phyloP scores from a whole-genome alignment of 2,329 filamentous ascomycete species.

The Aspergillus pseudotamarii region DNA sequence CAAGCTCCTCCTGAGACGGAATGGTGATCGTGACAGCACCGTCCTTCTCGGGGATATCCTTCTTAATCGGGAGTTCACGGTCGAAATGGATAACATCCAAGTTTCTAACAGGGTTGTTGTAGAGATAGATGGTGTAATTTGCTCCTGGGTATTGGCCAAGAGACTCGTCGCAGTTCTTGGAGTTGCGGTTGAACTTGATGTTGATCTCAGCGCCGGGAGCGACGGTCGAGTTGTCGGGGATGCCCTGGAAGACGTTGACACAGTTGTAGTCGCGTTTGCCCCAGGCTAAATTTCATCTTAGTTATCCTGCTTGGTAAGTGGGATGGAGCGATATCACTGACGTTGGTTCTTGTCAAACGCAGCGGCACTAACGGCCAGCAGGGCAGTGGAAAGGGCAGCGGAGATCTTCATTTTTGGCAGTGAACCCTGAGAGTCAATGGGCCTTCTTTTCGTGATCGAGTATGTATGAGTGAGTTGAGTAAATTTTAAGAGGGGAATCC shows the following conservation, averaged over 20 bases:
- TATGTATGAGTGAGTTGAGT: background rate
- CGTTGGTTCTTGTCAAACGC: constrained; percentile 37
- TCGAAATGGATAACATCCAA: constrained; percentile 26
- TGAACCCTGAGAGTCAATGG: background rate
- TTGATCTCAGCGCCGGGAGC: constrained; percentile 26
- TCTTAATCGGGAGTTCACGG: constrained; percentile 22
- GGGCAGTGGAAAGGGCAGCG: constrained; percentile 24
- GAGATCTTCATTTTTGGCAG: constrained; percentile 32
- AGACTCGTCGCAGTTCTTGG: constrained; percentile 28
- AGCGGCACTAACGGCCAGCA: constrained; percentile 30
- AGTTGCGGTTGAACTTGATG: constrained; percentile 31
- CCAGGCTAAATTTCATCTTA: constrained; percentile 27
- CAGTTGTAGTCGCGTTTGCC: constrained; percentile 38
- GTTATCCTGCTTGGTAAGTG: background rate
- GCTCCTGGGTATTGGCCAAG: constrained; percentile 23
- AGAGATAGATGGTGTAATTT: constrained; percentile 32
- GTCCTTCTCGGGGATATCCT: constrained; percentile 20
- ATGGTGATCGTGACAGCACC: constrained; percentile 28
- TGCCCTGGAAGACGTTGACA: constrained; percentile 36
- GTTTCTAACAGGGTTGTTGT: constrained; percentile 34
- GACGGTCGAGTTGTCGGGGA: constrained; percentile 35
- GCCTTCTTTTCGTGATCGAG: background rate
- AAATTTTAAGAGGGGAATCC: background rate
- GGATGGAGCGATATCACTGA: constrained; percentile 14
- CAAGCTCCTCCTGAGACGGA: constrained; percentile 25